These are phyloP conservation scores for Raffaelea deltoideospora DNA, from an alignment of 2,329 filamentous ascomycete species.

Conservation along the genomic window DNA sequence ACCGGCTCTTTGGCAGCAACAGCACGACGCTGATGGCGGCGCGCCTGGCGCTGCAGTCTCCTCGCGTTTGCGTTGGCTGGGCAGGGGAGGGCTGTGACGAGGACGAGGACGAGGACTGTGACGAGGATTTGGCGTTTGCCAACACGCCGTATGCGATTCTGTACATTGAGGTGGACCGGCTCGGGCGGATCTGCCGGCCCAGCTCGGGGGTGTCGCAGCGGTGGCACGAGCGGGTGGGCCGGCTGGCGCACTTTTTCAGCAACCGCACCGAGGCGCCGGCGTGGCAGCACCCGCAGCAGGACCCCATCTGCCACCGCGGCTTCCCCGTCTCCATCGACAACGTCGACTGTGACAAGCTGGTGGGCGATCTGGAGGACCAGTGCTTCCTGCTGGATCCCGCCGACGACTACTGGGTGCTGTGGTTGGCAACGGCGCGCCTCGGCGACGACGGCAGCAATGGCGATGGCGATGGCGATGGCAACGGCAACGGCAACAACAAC, in stretches of 20 bases:
- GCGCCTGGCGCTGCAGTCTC: too few relatives aligned
- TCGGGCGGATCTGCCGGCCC: neutral
- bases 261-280: neutral
- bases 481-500: neutral
- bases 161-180: slow-evolving; percentile 4
- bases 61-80: too few relatives aligned
- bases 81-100: neutral
- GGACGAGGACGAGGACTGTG: neutral
- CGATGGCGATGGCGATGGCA: neutral
- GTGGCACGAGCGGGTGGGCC: too few relatives aligned
- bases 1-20: neutral
- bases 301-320: neutral
- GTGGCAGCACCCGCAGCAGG: slow-evolving; percentile 1
- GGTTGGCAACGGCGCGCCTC: too few relatives aligned
- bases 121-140: slow-evolving; percentile 1
- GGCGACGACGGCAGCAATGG: too few relatives aligned
- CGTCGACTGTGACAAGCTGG: slow-evolving; percentile 7
- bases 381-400: slow-evolving; percentile 1
- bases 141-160: slow-evolving; percentile 6
- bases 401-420: slow-evolving; percentile 3
- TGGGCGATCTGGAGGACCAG: slow-evolving; percentile 4
- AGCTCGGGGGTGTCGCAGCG: too few relatives aligned
- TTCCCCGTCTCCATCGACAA: slow-evolving; percentile 9
- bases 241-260: slow-evolving; percentile 3
- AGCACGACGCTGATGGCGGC: neutral